Evolutionary conservation across 768 basidiomycete genomes (phyloP), one percentile per base, ranked within the genome.

Genomic region (Tulasnella sp.): DNA sequence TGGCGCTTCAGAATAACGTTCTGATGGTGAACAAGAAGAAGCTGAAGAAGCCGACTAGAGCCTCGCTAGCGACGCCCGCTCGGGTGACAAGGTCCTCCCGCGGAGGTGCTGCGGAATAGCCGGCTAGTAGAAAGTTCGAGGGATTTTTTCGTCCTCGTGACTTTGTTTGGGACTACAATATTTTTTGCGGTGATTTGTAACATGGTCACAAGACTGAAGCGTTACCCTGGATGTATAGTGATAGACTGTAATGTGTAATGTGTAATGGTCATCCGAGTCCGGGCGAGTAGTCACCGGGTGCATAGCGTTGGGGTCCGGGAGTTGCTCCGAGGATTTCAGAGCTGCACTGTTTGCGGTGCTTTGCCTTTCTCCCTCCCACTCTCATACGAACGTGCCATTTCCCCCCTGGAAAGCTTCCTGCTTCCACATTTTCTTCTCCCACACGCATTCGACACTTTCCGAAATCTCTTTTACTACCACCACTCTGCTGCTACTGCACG

Each of bases 11-110:
- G 85, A 95, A 98, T 86, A 93, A 99, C 83, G 96, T 99, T 44
- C 88, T 98, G 80, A 93, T 94, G 81, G 89, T 97, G 82, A 96
- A 97, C 88, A 98, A 98, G 94, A 96, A 94, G 88, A 92, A 92
- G 81, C 88, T 99, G 81, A 92, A 91, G 87, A 92, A 90, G 86
- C 96, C 96, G 1, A 94, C 93, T 46, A 89, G 94, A 14, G 41
- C 40, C 34, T 81, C 80, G n/a, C 28, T 82, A 8, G 74, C 46
- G 11, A 9, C 40, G 28, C 79, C 79, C 14, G 79, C 79, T 20
- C 72, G 73, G 46, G 44, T 46, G 12, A 80, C 73, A 9, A 75
- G 78, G 34, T 40, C 76, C 54, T 48, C 54, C 24, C 76, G 76
- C 24, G 54, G 41, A 40, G 42, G 76, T 46, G 16, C 54, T 48